Evolutionary conservation across 805 yeast species (phyloP), one percentile per base, ranked within the genome.

Genomic region (Schizosaccharomyces lindneri): DNA sequence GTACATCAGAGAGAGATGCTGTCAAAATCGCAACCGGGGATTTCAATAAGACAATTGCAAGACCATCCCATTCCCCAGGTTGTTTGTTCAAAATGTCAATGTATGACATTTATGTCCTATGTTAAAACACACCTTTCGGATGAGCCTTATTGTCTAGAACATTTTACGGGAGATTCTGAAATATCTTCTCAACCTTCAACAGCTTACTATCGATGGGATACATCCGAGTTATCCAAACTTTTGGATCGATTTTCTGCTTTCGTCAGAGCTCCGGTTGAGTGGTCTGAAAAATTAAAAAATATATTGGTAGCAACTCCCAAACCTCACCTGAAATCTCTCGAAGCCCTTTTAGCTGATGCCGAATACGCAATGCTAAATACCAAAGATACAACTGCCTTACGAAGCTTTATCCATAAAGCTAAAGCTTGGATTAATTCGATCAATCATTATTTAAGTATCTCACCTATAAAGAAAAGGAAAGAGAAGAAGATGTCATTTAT

Each of bases 361-460:
- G 82, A 81, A 64, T 73, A 76, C 55, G 74, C 81, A 1, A 67
- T 68, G 17, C 72, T 72, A 4, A 71, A 73, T 1, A 69, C 78
- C 2, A 69, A 74, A 0, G 73, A 72, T 48, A 74, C 72, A 57
- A 64, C 62, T 3, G 63, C 70, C 31, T 70, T 84, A 62, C 70
- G 72, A 61, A 63, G 62, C 1, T 78, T 78, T 63, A 70, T 82
- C 36, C 72, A 71, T 1, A 68, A 71, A n/a, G 78, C 84, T 0
- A 75, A 74, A 60, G 69, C 67, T 7, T 81, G 85, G 77, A 73
- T 77, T 27, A 81, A 78, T 19, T 76, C 76, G 43, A 84, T 84
- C 29, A 81, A 79, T 64, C 72, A 70, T 1, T 68, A 81, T 21
- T 67, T 84, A 64, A 74, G 80, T 7, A 73, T 77, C 51, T 79